phyloP scores from a whole-genome alignment of 352 stramenopile genomes.

The Phytophthora citrophthora region DNA sequence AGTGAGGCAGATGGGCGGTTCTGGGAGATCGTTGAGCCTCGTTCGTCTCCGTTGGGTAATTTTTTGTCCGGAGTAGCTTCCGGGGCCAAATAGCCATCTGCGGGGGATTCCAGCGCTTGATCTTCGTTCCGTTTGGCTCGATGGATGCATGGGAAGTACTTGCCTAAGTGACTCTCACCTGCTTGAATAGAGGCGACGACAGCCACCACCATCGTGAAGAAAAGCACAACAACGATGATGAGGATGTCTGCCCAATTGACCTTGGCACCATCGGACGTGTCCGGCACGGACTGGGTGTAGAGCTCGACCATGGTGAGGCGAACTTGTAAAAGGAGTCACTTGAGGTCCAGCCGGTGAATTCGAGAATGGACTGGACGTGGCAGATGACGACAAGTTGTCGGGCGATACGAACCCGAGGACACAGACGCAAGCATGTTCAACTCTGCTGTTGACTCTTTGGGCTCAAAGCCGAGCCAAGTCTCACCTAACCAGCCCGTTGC shows the following conservation, averaged over 20 bases:
- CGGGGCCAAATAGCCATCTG: constrained; percentile 32
- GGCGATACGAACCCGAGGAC: neutral
- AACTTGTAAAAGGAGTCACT: constrained; percentile 2
- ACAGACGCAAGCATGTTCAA: constrained; percentile 22
- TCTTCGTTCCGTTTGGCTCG: constrained; percentile 19
- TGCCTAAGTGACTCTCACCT: constrained; percentile 38
- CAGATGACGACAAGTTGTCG: neutral
- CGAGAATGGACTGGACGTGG: constrained; percentile 28
- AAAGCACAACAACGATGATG: constrained; percentile 40
- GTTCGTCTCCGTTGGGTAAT: constrained; percentile 31
- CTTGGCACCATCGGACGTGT: constrained; percentile 36
- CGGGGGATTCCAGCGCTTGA: constrained; percentile 21
- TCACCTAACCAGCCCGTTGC: constrained; percentile 36
- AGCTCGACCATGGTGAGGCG: constrained; percentile 35
- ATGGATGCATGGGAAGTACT: constrained; percentile 46
- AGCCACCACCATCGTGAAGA: constrained; percentile 44
- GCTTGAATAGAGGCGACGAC: constrained; percentile 46
- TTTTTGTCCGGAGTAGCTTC: constrained; percentile 41
- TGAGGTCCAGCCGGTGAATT: constrained; percentile 19
- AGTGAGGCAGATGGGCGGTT: constrained; percentile 35
- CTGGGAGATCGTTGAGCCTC: constrained; percentile 31
- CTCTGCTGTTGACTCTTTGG: constrained; percentile 4
- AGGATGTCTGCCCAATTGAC: constrained; percentile 43
- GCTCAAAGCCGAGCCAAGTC: constrained; percentile 26
- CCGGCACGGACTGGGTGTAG: constrained; percentile 36